Conservation (phyloP, 345 rosid species). For the Psidium guajava region DNA sequence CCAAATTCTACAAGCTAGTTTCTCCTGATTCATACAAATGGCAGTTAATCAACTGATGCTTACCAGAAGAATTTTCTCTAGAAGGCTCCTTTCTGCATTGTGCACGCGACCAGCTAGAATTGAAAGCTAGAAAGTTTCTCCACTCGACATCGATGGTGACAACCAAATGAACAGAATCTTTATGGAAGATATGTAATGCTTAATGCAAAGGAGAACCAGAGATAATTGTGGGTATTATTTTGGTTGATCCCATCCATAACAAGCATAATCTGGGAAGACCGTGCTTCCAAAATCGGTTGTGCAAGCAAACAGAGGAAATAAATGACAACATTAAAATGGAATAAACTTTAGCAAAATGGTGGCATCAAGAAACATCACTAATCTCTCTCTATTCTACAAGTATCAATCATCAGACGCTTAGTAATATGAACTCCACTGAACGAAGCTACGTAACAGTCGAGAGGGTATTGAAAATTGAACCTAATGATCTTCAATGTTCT, state of each 20-base stretch:
- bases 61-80: neutral
- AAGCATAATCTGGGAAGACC: neutral
- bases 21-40: neutral
- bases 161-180: neutral
- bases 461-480: neutral
- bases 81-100: neutral
- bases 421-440: neutral
- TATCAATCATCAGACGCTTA: neutral
- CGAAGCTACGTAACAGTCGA: neutral
- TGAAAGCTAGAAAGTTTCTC: neutral
- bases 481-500: neutral
- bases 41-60: neutral
- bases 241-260: neutral
- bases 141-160: neutral
- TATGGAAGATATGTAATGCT: neutral
- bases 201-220: neutral
- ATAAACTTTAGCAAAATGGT: neutral
- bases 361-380: neutral
- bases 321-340: neutral
- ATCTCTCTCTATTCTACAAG: neutral
- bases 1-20: neutral
- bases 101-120: neutral
- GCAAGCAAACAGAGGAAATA: neutral
- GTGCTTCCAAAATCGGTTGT: neutral
- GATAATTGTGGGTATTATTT: neutral